Percentiles rank a stretch among this genome's conserved stretches.
phyloP scores from a whole-genome alignment of 345 rosid genomes.

The Populus tremula region DNA sequence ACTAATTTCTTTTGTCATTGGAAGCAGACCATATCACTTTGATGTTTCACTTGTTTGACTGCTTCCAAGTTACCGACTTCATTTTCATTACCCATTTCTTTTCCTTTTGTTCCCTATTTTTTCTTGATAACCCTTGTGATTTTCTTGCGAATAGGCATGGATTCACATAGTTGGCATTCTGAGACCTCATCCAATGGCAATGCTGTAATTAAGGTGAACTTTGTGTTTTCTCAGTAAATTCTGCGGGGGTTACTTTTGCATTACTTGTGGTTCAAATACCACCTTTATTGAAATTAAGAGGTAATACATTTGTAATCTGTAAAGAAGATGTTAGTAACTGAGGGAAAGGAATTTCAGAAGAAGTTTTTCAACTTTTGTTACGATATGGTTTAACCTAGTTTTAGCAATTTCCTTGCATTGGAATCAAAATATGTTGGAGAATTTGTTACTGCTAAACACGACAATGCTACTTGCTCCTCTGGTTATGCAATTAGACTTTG shows the following conservation, averaged over 20 bases:
- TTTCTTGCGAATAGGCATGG: constrained; percentile 40
- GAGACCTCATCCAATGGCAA: constrained; percentile 29
- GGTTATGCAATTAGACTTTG: not conserved
- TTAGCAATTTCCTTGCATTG: not conserved
- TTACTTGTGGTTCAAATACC: not conserved
- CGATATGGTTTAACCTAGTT: not conserved
- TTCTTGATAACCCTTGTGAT: not conserved
- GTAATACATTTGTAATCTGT: not conserved
- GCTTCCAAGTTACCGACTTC: constrained; percentile 8
- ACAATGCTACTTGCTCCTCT: not conserved
- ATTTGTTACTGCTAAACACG: not conserved
- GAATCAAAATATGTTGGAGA: constrained; percentile 1
- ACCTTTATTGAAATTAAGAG: not conserved
- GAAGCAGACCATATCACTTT: not conserved
- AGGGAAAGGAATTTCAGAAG: not conserved
- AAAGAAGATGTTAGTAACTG: not conserved
- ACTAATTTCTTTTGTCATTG: not conserved
- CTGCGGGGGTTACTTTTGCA: not conserved
- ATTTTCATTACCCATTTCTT: constrained; percentile 3
- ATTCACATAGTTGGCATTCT: constrained; percentile 46
- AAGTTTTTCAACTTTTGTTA: not conserved
- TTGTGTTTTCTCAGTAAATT: not conserved
- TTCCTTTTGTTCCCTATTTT: not conserved
- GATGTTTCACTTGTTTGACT: not conserved
- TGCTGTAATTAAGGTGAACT: constrained; percentile 57